Evolutionary conservation across 2,329 filamentous ascomycete species (phyloP).

Genomic region (Monosporascus sp.): DNA sequence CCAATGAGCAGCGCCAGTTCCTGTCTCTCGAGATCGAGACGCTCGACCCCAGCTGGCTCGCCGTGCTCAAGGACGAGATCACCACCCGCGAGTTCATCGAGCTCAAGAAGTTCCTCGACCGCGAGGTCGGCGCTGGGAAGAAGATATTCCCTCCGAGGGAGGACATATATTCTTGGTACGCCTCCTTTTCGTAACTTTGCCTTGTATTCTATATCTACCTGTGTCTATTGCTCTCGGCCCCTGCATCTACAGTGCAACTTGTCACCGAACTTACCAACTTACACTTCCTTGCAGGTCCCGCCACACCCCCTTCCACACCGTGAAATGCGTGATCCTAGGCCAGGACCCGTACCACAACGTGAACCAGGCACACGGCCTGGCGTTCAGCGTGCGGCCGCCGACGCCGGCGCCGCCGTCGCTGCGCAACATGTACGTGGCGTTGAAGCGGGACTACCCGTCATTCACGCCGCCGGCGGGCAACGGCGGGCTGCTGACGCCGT

Average conservation of each 20-base stretch:
- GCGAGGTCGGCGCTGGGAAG: constrained; percentile 66
- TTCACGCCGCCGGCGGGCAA: constrained; percentile 72
- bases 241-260: neutral
- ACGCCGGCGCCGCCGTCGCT: constrained; percentile 85
- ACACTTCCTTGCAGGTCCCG: constrained; percentile 65
- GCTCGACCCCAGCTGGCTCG: constrained; percentile 85
- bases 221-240: neutral
- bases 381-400: constrained; percentile 89
- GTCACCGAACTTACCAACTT: constrained; percentile 12
- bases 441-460: constrained; percentile 80
- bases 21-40: constrained; percentile 89
- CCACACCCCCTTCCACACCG: constrained; percentile 79
- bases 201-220: neutral
- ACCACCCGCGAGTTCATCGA: constrained; percentile 73
- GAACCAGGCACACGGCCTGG: constrained; percentile 93
- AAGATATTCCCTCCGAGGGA: constrained; percentile 82
- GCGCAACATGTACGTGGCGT: constrained; percentile 84
- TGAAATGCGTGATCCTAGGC: constrained; percentile 89
- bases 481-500: constrained; percentile 79
- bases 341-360: constrained; percentile 96
- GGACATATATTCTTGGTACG: constrained; percentile 92
- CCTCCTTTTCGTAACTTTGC: constrained; percentile 1
- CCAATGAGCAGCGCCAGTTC: constrained; percentile 73
- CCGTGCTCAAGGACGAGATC: constrained; percentile 81
- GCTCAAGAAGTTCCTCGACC: constrained; percentile 80